Evolutionary conservation across 2,329 filamentous ascomycete species (phyloP), one percentile per base, ranked within the genome.

Genomic region (Cyphellophora europaea): DNA sequence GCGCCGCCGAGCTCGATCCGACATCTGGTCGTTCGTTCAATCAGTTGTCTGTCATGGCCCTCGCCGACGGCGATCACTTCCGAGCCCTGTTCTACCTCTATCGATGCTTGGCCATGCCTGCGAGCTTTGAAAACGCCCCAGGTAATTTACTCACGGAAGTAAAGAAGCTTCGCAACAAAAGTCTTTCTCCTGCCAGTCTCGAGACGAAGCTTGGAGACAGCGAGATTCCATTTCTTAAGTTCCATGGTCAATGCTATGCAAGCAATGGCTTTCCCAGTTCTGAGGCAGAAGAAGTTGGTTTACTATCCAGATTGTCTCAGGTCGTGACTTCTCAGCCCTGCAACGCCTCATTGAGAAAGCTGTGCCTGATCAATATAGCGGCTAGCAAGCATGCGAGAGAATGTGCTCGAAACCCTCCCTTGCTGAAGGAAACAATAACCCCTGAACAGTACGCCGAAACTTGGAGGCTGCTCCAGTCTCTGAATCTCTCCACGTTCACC

Each of bases 31-130:
- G 79, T 43, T 82, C 86, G 11, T 82, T 93, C 52, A 89, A 98
- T 52, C 91, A 96, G 57, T 77, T 91, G 56, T 88, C 84, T 21
- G 83, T 96, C 21, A 80, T 96, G 40, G 80, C 82, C 40, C 72
- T 85, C 31, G 79, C 82, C 35, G 57, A 88, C 49, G 74, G 72
- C 38, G 81, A 89, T 47, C 82, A 93, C 54, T 72, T 96, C 33
- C 77, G 86, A 42, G 79, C 86, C 6, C 80, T 93, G 18, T 96
- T 95, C 58, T 79, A 94, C 56, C 75, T 96, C 27, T 91, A 94
- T 54, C 79, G 88, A 43, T 80, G 88, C 11, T 71, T 91, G 47
- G 78, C 79, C 6, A 79, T 85, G 19, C 69, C 77, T 34, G 68
- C 79, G 27, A 85, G 87, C 4, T 79, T 91, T 52, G 79, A 81